A percentile compares a stretch with the other conserved stretches of the same genome.
Conservation (phyloP, 1,284 basidiomycete species). For the Vanrija humicola region DNA sequence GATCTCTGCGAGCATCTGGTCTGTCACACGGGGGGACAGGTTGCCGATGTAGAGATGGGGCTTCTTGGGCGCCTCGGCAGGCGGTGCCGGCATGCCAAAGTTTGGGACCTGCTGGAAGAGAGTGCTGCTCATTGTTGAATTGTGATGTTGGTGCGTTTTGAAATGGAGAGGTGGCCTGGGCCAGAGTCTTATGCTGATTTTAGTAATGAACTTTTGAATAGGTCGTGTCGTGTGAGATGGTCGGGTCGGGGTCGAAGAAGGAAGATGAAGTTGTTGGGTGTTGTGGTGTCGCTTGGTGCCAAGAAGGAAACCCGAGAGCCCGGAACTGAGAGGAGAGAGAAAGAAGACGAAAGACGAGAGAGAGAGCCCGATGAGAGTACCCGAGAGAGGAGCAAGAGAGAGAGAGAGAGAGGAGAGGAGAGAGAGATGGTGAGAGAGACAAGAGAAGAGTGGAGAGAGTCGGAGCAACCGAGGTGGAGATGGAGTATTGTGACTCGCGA, state of each 20-base stretch:
- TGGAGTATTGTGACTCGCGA: too few relatives aligned
- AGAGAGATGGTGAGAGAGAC: not conserved
- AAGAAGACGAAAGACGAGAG: not conserved
- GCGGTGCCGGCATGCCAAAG: not conserved
- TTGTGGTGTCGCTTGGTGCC: slow-evolving; percentile 1
- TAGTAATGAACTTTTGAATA: not conserved
- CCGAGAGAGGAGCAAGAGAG: slow-evolving; percentile 17
- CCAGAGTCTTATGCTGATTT: not conserved
- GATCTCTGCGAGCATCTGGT: slow-evolving; percentile 79
- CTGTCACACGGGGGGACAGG: slow-evolving; percentile 78
- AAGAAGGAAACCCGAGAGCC: slow-evolving; percentile 5
- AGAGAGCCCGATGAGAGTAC: not conserved
- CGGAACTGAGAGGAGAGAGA: slow-evolving; percentile 8
- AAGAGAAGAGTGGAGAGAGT: slow-evolving; percentile 6
- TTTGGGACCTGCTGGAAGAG: slow-evolving; percentile 1
- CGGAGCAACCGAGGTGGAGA: too few relatives aligned
- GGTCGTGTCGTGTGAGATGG: not conserved
- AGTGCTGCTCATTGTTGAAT: not conserved
- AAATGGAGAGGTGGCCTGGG: not conserved
- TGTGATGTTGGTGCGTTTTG: not conserved
- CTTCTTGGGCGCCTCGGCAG: slow-evolving; percentile 42
- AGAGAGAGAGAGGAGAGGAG: not conserved
- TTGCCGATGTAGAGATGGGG: slow-evolving; percentile 98
- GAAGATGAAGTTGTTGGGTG: not conserved
- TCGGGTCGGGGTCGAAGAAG: not conserved